Evolutionary conservation across 345 rosid genomes (phyloP), one percentile per base, ranked within the genome.

Genomic region (Populus ilicifolia): DNA sequence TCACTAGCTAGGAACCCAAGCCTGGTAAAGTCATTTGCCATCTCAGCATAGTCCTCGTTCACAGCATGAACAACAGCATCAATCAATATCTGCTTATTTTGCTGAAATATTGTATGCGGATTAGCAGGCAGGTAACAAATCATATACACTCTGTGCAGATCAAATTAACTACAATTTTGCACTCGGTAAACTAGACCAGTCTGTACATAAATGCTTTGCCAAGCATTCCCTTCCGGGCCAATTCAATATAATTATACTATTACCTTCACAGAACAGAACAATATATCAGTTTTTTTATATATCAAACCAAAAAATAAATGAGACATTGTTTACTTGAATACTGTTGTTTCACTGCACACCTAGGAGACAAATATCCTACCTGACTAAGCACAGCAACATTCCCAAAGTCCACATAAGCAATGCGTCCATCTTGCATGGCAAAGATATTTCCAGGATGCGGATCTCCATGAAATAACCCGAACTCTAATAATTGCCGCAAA

Each of bases 51-150:
- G 87, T 95, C 99, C 86, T 93, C 99, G 78, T 93, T 95, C 61
- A 95, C 98, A 86, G 99, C 99, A 85, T 93, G 99, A 66, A 95
- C 98, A 48, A 93, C 97, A 82, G 99, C 99, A 87, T 95, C 99
- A 50, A 95, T 95, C 83, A 95, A 80, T 74, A 95, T 89, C 90
- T 95, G 98, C 88, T 95, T 93, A 83, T 93, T 95, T 95, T 88
- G 98, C 99, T 95, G 94, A 87, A 86, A 89, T 30, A 75, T 66
- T 69, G 52, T 71, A 71, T 74, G 56, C 65, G 75, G 17, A 78
- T 75, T 62, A 82, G 62, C 33, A 36, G 36, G 33, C 8, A 27
- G 16, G 54, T 67, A 61, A 23, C 35, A 69, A 35, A 74, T 72
- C 5, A 36, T 63, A 65, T 27, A 59, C 63, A 29, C 12, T 48